Evolutionary conservation across 2,329 filamentous ascomycete species (phyloP), one percentile per base, ranked within the genome.

Genomic region (Colletotrichum cordylinicola): DNA sequence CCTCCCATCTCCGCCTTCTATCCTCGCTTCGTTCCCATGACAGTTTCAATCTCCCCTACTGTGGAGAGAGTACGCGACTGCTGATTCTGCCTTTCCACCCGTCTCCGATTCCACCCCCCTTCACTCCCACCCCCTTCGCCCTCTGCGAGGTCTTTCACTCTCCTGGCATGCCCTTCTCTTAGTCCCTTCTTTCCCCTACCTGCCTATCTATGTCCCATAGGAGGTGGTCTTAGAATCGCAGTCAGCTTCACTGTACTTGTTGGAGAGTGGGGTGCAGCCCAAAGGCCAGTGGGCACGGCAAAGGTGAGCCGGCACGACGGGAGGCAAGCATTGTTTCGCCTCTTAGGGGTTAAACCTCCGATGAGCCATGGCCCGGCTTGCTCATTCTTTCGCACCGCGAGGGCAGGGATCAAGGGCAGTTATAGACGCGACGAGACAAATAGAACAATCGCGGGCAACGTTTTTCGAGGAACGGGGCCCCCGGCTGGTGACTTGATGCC

Each of bases 271-370:
- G 67, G 35, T 31, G 33, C 33, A 15, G 43, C 15, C 48, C 13
- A 48, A 43, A 24, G 12, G 67, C 35, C 29, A 39, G 60, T 65
- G 72, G 35, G 21, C 61, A 61, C 65, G 69, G 74, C 56, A 72
- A 60, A 64, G 39, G 33, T 70, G 55, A 72, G 48, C 70, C 73
- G 61, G 43, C 35, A 29, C 58, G 67, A 64, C 61, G 60, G 68
- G 60, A 75, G 62, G 48, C 58, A 72, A 77, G 75, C 64, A 75
- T 68, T 72, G 64, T 73, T 75, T 74, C 37, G 67, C 39, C 67
- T 55, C 65, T 70, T 58, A 35, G 35, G 27, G 66, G 33, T 65
- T 66, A 66, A 66, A 31, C 67, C 60, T 74, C 72, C 52, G 72
- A 43, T 9, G 39, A 43, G 39, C 39, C 39, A 72, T 67, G 61